Conservation (phyloP, 495 filamentous ascomycete genomes). For the Podospora australis region DNA sequence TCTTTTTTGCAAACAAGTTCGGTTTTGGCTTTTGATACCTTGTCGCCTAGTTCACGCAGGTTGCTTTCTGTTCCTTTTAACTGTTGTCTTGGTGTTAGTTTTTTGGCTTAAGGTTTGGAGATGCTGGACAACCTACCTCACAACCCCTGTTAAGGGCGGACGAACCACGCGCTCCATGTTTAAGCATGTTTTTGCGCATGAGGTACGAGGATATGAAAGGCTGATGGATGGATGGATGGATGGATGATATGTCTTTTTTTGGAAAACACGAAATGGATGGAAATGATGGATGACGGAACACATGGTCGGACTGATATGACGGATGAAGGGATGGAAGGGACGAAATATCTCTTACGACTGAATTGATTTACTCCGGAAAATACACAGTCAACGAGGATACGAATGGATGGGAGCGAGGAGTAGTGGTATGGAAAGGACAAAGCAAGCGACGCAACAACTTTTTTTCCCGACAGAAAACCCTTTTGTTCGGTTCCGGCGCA, state of each 20-base stretch:
- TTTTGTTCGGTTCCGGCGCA: conserved; percentile 3
- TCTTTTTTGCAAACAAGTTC: not conserved
- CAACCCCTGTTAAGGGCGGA: not conserved
- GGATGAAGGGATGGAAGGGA: not conserved
- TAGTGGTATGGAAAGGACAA: not conserved
- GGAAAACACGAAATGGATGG: not conserved
- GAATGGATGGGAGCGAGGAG: not conserved
- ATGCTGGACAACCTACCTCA: not conserved
- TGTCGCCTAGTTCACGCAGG: conserved; percentile 15
- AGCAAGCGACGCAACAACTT: not conserved
- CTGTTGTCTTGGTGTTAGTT: conserved; percentile 2
- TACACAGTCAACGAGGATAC: not conserved
- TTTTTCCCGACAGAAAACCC: not conserved
- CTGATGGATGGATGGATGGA: not conserved
- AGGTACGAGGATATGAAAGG: not conserved
- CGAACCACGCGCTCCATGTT: not conserved
- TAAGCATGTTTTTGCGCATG: not conserved
- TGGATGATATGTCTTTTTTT: no score
- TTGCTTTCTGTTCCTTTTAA: conserved; percentile 5
- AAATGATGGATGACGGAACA: not conserved
- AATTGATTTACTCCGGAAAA: not conserved
- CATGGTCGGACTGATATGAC: not conserved
- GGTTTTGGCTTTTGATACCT: conserved; percentile 27
- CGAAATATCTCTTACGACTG: no score
- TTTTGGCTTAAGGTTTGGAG: not conserved